Base-by-base conservation (phyloP, 192 early-diverging fungal genomes). In the Pilaira anomala region DNA sequence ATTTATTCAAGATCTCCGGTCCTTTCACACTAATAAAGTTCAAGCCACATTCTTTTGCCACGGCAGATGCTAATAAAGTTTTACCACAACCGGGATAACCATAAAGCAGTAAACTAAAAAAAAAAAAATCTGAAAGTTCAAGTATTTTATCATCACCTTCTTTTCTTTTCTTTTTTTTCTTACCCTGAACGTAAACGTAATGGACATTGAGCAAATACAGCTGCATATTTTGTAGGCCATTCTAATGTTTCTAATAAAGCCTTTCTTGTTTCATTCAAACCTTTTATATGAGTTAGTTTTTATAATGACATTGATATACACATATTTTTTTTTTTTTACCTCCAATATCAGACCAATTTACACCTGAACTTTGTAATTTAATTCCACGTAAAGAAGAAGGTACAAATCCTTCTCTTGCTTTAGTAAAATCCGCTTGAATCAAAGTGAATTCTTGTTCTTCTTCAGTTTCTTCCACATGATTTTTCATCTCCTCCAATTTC, bases 11-110 rank as follows among this genome's bases (percentile, higher is more conserved):
- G 30, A 99, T 80, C 67, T 99, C 96, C 1, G 97, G 97, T 11
- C 97, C 97, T 72, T 99, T 99, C 66, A 95, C 93, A 51, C 86
- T 88, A 65, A 99, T 97, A 69, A 98, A 97, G 67, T 96, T 97
- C 33, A 99, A 71, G 11, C 96, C 96, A 62, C 94, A 99, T 71
- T 99, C 94, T 56, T 94, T 90, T 14, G 95, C 95, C 3, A 96
- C 92, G 0, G 97, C 96, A 3, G 91, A 92, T 1, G 97, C 95
- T 16, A 99, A 74, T 66, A 99, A 70, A 3, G 97, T 99, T 66
- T 99, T 99, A 24, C 97, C 97, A 76, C 97, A 99, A n/a, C 97
- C 97, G 4, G 97, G 96, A 62, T 89, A 97, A 6, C 97, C 97
- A 77, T 95, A 99, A 14, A 99, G 70, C 41, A 99, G 72, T 18